A percentile compares a stretch with the other conserved stretches of the same genome.
phyloP scores from a whole-genome alignment of 495 filamentous ascomycete species.

The Penicillium daleae region DNA sequence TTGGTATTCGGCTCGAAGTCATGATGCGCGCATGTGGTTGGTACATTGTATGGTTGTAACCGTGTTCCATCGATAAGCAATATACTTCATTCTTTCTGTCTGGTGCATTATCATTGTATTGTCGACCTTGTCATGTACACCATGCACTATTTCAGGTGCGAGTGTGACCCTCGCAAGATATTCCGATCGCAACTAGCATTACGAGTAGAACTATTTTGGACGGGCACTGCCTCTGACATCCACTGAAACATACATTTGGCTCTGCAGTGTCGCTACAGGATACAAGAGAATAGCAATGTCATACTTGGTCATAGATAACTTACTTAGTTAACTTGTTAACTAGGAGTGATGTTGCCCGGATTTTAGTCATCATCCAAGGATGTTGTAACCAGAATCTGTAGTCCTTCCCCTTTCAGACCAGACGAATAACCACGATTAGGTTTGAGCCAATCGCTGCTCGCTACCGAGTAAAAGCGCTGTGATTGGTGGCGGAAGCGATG shows the following conservation, averaged over 20 bases:
- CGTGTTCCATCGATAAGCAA: background rate
- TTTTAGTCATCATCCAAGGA: no score
- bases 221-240: background rate
- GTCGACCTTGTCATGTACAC: background rate
- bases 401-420: background rate
- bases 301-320: no score
- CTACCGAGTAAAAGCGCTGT: background rate
- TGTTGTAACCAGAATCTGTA: no score
- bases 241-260: background rate
- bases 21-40: background rate
- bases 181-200: background rate
- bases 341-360: no score
- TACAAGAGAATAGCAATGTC: background rate
- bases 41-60: no score
- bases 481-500: constrained; percentile 14
- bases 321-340: no score
- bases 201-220: background rate
- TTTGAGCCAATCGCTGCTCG: constrained; percentile 1
- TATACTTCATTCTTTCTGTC: background rate
- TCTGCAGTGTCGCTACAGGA: background rate
- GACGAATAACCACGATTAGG: constrained; percentile 4
- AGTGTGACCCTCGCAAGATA: constrained; percentile 6
- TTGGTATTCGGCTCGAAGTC: background rate
- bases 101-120: background rate
- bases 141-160: background rate